These are phyloP conservation scores for Magnusiomyces tetraspermus DNA, from an alignment of 1,139 yeast genomes.

Conservation along the genomic window DNA sequence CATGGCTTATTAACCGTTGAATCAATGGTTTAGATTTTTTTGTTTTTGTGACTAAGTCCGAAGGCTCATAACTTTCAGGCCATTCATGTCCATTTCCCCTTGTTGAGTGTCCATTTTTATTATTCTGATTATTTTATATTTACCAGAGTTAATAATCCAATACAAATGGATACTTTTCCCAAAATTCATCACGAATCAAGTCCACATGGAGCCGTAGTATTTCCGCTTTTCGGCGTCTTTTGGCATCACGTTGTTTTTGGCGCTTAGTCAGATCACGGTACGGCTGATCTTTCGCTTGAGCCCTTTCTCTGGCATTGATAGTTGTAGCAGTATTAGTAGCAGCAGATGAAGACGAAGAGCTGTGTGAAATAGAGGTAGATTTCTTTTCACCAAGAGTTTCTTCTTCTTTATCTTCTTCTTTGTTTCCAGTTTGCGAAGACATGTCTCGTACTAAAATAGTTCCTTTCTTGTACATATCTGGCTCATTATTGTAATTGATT, in stretches of 20 bases:
- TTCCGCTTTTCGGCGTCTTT: constrained; percentile 42
- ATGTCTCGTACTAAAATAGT: constrained; percentile 57
- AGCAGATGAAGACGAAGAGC: no score
- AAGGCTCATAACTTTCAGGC: no score
- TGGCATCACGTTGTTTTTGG: constrained; percentile 44
- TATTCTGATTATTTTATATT: not conserved
- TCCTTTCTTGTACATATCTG: constrained; percentile 81
- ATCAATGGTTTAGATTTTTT: no score
- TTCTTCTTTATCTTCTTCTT: no score
- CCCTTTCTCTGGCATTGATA: not conserved
- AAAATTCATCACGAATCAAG: constrained; percentile 26
- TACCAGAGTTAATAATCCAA: not conserved
- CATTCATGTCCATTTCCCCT: no score
- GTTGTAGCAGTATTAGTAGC: not conserved
- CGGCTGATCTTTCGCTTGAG: constrained; percentile 1
- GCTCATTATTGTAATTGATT: constrained; percentile 83
- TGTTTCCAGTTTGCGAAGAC: no score
- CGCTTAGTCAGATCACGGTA: constrained; percentile 32
- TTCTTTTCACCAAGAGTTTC: no score
- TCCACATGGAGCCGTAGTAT: constrained; percentile 39
- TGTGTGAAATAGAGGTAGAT: no score
- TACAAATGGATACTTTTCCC: constrained; percentile 22
- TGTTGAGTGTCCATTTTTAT: not conserved
- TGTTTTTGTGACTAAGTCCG: no score
- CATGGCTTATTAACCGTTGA: no score